Evolutionary conservation across 306 rosid species (phyloP).

Genomic region (Fragaria nilgerrensis): DNA sequence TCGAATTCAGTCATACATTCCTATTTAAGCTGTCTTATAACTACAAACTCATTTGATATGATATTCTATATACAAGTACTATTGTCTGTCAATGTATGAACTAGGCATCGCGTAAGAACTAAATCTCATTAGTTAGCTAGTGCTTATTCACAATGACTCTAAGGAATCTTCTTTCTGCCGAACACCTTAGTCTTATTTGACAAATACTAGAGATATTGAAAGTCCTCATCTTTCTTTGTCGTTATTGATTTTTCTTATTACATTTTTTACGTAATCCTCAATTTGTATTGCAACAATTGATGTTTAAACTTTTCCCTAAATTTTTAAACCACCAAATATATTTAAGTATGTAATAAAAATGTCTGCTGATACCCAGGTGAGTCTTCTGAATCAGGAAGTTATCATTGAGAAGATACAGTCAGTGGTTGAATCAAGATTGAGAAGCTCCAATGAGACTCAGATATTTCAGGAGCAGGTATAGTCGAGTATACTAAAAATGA

Average conservation of each 20-base stretch:
- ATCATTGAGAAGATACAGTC: slow-evolving; percentile 87
- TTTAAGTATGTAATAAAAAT: slow-evolving; percentile 5
- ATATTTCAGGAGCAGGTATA: slow-evolving; percentile 80
- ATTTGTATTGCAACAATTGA: neutral
- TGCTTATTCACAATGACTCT: neutral
- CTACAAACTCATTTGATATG: neutral
- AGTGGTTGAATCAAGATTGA: slow-evolving; percentile 74
- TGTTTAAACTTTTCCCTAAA: neutral
- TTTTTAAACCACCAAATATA: neutral
- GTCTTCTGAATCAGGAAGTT: slow-evolving; percentile 84
- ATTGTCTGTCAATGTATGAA: neutral
- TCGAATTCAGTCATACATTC: neutral
- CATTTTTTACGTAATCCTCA: neutral
- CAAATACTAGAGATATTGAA: neutral
- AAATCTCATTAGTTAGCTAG: neutral
- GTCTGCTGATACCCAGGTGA: slow-evolving; percentile 52
- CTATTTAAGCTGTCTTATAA: neutral
- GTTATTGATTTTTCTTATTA: neutral
- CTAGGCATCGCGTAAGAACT: neutral
- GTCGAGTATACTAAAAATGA: neutral
- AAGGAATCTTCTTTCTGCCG: neutral
- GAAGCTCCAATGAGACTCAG: slow-evolving; percentile 68
- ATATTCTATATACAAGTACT: neutral
- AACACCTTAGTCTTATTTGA: neutral
- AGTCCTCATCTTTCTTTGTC: neutral